Evolutionary conservation across 2,329 filamentous ascomycete genomes (phyloP).

Genomic region (Apiospora phragmitis): DNA sequence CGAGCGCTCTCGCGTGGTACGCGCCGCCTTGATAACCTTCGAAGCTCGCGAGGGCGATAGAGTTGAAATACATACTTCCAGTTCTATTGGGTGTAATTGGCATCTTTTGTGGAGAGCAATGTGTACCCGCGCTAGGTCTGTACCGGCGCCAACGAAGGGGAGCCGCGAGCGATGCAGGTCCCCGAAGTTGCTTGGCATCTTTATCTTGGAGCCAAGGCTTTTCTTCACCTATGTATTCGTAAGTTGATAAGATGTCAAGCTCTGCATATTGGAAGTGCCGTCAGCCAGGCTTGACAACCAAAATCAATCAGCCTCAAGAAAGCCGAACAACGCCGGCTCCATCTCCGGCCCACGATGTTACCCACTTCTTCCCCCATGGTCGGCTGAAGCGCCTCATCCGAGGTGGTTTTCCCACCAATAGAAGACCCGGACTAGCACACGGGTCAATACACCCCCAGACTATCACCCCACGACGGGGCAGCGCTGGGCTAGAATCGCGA

Average conservation of each 20-base stretch:
- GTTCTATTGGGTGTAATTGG: not conserved
- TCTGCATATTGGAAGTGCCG: too few relatives aligned
- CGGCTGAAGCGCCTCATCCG: not conserved
- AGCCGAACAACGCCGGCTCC: not conserved
- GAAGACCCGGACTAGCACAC: not conserved
- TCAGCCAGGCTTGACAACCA: too few relatives aligned
- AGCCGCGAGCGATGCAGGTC: not conserved
- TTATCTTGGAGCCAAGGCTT: not conserved
- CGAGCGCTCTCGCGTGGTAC: not conserved
- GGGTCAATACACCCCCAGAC: conserved; percentile 5
- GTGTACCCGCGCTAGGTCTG: not conserved
- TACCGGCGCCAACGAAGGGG: too few relatives aligned
- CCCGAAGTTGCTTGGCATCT: not conserved
- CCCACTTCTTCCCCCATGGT: not conserved
- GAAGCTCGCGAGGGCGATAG: not conserved
- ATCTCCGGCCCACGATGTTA: not conserved
- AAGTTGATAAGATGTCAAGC: not conserved
- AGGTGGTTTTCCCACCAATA: conserved; percentile 7
- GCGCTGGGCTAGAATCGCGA: not conserved
- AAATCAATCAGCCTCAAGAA: not conserved
- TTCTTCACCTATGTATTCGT: not conserved
- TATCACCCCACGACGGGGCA: not conserved
- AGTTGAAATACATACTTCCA: not conserved
- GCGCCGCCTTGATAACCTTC: not conserved
- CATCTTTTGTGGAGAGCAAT: too few relatives aligned